phyloP scores from a whole-genome alignment of 306 rosid species.

The Cicer arietinum region DNA sequence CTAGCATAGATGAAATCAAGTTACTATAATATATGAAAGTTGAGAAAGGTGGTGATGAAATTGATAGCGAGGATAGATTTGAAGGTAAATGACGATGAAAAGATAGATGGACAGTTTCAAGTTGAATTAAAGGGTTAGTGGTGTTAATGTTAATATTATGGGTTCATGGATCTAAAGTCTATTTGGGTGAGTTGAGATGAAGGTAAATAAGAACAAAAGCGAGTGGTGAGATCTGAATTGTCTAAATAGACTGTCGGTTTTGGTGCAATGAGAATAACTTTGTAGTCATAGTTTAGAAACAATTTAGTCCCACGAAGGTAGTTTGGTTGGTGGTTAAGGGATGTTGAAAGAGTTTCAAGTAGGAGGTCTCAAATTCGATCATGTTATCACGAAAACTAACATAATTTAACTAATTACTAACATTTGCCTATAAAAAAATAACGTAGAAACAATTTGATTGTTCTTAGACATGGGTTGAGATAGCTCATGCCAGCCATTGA shows the following conservation, averaged over 20 bases:
- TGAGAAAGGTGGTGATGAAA: not conserved
- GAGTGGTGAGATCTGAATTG: not conserved
- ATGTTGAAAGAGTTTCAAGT: no score
- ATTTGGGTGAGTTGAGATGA: not conserved
- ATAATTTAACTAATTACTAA: no score
- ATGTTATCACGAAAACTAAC: no score
- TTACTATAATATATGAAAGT: not conserved
- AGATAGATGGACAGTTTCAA: not conserved
- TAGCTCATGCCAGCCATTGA: no score
- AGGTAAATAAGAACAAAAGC: not conserved
- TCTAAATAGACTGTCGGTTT: not conserved
- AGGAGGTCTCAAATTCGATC: no score
- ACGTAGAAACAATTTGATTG: no score
- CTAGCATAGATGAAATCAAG: constrained; percentile 37
- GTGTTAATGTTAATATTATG: not conserved
- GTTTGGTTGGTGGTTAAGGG: no score
- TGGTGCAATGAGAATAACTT: not conserved
- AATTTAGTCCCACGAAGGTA: no score
- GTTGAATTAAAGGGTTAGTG: not conserved
- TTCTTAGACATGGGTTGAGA: not conserved
- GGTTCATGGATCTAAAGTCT: not conserved
- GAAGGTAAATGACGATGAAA: not conserved
- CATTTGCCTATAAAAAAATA: no score
- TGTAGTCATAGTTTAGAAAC: no score
- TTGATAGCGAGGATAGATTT: not conserved